Evolutionary conservation across 805 yeast species (phyloP).

Genomic region (Myxozyma monticola): DNA sequence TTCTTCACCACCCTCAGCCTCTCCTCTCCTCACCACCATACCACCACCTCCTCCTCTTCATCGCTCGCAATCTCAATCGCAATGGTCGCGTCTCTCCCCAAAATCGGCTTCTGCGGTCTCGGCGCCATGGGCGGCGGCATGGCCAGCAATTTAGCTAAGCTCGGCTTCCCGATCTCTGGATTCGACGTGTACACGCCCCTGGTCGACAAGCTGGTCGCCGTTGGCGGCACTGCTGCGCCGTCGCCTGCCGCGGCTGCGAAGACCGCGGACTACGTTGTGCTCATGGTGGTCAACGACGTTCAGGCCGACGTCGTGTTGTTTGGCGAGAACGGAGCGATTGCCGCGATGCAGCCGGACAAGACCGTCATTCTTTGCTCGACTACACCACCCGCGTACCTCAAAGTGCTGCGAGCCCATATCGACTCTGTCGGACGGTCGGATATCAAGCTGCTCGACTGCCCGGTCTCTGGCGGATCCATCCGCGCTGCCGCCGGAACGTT

Average conservation of each 20-base stretch:
- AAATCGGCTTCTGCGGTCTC: constrained; percentile 24
- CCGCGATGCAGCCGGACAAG: constrained; percentile 13
- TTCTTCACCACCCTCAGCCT: too few species aligned
- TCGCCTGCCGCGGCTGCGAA: constrained; percentile 25
- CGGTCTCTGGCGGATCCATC: constrained; percentile 26
- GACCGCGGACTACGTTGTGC: constrained; percentile 17
- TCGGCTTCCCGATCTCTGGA: constrained; percentile 15
- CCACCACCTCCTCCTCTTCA: not conserved
- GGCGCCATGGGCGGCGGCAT: constrained; percentile 30
- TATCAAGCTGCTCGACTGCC: constrained; percentile 20
- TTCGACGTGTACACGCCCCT: constrained; percentile 20
- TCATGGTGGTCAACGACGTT: constrained; percentile 25
- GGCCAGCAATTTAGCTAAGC: constrained; percentile 21
- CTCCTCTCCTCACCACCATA: not conserved
- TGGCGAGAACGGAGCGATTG: constrained; percentile 17
- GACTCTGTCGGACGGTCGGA: constrained; percentile 17
- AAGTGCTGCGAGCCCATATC: constrained; percentile 11
- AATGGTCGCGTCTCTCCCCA: constrained; percentile 16
- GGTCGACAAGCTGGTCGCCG: constrained; percentile 22
- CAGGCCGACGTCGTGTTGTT: constrained; percentile 24
- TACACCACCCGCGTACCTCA: constrained; percentile 17
- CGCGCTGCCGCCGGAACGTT: constrained; percentile 24
- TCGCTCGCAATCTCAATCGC: not conserved
- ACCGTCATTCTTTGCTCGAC: constrained; percentile 23
- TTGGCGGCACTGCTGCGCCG: constrained; percentile 16